Conservation (phyloP, 192 early-diverging fungal species). For the Spizellomyces punctatus region DNA sequence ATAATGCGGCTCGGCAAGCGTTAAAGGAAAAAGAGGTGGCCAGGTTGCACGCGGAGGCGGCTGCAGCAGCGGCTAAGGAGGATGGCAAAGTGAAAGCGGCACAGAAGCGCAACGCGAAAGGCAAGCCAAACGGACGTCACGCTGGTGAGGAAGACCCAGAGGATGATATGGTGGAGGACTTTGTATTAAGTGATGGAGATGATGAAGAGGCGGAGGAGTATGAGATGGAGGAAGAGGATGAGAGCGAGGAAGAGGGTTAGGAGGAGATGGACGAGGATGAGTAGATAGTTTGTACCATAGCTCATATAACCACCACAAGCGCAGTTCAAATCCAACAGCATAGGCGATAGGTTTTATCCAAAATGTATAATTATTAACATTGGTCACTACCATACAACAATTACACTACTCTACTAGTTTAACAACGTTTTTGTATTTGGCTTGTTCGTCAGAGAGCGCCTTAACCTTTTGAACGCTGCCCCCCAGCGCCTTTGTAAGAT, state of each 20-base stretch:
- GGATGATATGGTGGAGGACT: conserved; percentile 41
- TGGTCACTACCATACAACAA: not conserved
- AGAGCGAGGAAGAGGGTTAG: conserved; percentile 17
- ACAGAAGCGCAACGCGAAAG: conserved; percentile 29
- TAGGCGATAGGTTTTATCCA: not conserved
- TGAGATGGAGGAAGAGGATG: conserved; percentile 32
- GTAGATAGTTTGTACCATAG: not conserved
- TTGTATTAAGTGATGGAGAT: conserved; percentile 24
- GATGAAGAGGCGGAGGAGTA: conserved; percentile 44
- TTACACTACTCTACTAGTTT: conserved; percentile 36
- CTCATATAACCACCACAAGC: no score
- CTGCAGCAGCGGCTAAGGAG: conserved; percentile 31
- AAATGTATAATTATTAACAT: conserved; percentile 3
- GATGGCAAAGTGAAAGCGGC: conserved; percentile 7
- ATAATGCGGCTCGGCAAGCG: conserved; percentile 37
- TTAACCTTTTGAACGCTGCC: conserved; percentile 30
- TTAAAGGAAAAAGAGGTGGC: conserved; percentile 39
- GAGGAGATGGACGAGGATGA: conserved; percentile 21
- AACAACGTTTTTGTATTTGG: conserved; percentile 38
- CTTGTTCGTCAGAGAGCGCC: conserved; percentile 33
- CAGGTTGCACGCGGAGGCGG: conserved; percentile 32
- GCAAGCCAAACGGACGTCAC: no score
- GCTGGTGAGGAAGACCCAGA: no score
- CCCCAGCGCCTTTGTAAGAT: conserved; percentile 31
- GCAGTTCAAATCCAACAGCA: no score